Conservation (phyloP, 1,284 basidiomycete genomes). For the Fomitopsis betulina region DNA sequence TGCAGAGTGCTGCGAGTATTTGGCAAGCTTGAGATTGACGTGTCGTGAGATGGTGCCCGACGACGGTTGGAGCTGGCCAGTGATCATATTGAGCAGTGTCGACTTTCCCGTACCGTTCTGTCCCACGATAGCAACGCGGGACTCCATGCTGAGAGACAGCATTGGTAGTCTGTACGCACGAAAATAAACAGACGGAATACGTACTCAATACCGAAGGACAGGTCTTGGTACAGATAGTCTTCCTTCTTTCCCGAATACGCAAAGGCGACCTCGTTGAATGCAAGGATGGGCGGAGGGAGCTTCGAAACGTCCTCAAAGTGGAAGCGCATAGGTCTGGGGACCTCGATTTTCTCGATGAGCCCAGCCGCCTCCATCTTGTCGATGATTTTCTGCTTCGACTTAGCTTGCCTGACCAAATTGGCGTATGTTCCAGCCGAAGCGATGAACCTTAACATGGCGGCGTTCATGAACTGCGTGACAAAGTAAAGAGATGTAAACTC, state of each 20-base stretch:
- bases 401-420: conserved; percentile 97
- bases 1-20: conserved; percentile 98
- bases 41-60: conserved; percentile 90
- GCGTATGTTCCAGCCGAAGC: conserved; percentile 98
- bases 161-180: neutral
- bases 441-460: conserved; percentile 70
- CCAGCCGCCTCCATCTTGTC: conserved; percentile 99
- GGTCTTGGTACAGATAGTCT: conserved; percentile 85
- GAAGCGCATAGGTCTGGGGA: conserved; percentile 75
- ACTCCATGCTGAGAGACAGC: conserved; percentile 75
- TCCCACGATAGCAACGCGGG: conserved; percentile 94
- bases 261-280: conserved; percentile 94
- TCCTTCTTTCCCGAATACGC: conserved; percentile 87
- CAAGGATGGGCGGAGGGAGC: conserved; percentile 96
- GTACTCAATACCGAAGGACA: conserved; percentile 94
- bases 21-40: conserved; percentile 87
- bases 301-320: conserved; percentile 95
- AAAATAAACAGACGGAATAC: conserved; percentile 23
- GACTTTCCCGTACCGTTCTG: conserved; percentile 99
- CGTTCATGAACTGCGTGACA: neutral
- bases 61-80: conserved; percentile 73
- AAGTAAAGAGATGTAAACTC: conserved; percentile 19
- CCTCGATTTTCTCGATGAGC: conserved; percentile 86
- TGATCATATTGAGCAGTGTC: conserved; percentile 95
- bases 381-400: conserved; percentile 99